Evolutionary conservation across 1,284 basidiomycete species (phyloP).

Genomic region (Anthracocystis walkeri): DNA sequence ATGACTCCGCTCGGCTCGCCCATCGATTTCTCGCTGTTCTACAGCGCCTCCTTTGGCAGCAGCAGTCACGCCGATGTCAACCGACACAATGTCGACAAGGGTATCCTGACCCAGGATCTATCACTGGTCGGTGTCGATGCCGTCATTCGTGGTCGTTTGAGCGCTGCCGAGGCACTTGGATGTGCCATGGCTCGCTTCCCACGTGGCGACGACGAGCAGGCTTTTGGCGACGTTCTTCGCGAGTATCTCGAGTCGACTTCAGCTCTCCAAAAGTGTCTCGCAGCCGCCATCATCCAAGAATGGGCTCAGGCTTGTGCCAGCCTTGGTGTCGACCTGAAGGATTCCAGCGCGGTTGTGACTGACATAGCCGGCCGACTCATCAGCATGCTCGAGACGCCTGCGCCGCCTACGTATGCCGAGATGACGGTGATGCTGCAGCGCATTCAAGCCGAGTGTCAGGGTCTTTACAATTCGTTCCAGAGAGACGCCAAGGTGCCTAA

Average conservation of each 20-base stretch:
- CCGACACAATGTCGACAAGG: conserved; percentile 91
- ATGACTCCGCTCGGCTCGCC: conserved; percentile 91
- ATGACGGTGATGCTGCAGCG: conserved; percentile 85
- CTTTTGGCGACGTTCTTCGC: conserved; percentile 75
- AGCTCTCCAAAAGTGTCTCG: conserved; percentile 89
- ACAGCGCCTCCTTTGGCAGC: conserved; percentile 69
- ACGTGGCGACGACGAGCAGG: conserved; percentile 48
- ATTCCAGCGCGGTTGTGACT: conserved; percentile 31
- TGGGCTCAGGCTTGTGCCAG: conserved; percentile 76
- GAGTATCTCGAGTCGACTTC: conserved; percentile 87
- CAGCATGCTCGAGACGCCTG: conserved; percentile 79
- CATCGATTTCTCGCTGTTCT: conserved; percentile 81
- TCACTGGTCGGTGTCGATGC: conserved; percentile 83
- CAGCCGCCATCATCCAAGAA: conserved; percentile 87
- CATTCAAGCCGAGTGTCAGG: conserved; percentile 83
- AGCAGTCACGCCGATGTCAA: conserved; percentile 61
- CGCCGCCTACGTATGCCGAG: conserved; percentile 86
- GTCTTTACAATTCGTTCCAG: conserved; percentile 82
- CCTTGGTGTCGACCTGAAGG: conserved; percentile 39
- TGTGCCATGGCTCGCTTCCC: conserved; percentile 80
- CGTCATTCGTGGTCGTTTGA: conserved; percentile 84
- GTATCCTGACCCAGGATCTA: conserved; percentile 91
- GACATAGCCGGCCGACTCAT: conserved; percentile 77
- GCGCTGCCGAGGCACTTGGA: conserved; percentile 84
- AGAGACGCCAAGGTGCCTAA: conserved; percentile 86